Evolutionary conservation across 2,329 filamentous ascomycete species (phyloP).

Genomic region (Berkeleyomyces rouxiae): DNA sequence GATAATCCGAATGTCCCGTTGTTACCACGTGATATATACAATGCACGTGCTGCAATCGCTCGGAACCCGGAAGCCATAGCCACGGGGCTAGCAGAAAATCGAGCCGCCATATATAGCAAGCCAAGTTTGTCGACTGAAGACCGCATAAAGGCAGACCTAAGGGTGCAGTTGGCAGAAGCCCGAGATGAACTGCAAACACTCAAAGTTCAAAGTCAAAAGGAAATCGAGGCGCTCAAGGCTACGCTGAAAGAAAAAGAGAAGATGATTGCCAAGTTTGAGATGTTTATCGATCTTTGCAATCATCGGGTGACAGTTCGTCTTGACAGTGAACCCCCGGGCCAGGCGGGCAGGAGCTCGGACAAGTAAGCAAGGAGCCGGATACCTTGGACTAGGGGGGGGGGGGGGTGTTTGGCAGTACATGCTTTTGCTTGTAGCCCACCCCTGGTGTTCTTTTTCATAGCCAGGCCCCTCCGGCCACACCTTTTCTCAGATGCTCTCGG

Average conservation of each 20-base stretch:
- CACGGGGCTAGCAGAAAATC: conserved; percentile 40
- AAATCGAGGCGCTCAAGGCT: conserved; percentile 40
- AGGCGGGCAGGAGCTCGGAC: conserved; percentile 10
- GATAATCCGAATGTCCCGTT: conserved; percentile 48
- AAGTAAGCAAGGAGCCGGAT: background rate
- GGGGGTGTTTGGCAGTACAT: background rate
- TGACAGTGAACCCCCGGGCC: conserved; percentile 17
- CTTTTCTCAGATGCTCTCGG: too few relatives aligned
- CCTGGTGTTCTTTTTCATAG: too few relatives aligned
- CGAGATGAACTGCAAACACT: conserved; percentile 39
- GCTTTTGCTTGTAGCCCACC: too few relatives aligned
- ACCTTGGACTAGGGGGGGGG: background rate
- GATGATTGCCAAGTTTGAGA: conserved; percentile 46
- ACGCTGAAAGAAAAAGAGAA: conserved; percentile 47
- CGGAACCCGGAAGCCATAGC: conserved; percentile 47
- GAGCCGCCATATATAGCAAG: conserved; percentile 50
- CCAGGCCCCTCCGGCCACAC: too few relatives aligned
- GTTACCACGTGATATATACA: conserved; percentile 49
- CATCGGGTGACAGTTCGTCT: conserved; percentile 47
- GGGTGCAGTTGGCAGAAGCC: conserved; percentile 41
- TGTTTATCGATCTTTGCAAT: conserved; percentile 55
- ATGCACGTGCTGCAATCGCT: conserved; percentile 49
- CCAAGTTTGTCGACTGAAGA: conserved; percentile 46
- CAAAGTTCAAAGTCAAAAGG: conserved; percentile 38
- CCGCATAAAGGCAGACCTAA: conserved; percentile 43